Evolutionary conservation across 139 green algal genomes (phyloP), one percentile per base, ranked within the genome.

Genomic region (Ettlia oleoabundans): DNA sequence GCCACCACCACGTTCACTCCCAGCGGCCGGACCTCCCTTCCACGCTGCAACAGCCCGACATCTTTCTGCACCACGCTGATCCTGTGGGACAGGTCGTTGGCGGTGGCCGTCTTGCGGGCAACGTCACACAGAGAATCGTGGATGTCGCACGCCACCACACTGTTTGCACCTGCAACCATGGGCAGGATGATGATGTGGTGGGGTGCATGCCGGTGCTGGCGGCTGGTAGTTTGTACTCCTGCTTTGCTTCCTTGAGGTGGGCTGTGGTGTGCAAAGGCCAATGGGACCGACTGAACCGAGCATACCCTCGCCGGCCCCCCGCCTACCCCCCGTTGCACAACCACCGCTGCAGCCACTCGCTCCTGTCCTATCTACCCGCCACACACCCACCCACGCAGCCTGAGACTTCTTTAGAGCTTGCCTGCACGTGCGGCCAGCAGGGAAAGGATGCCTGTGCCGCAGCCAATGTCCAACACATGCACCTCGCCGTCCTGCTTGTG

Each of bases 401-500:
- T n/a, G n/a, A n/a, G n/a, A n/a, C n/a, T n/a, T n/a, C n/a, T n/a
- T n/a, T n/a, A n/a, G n/a, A n/a, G 37, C 65, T 22, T 40, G 84
- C 95, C 87, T 91, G 84, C 81, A 76, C 67, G 3, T 72, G 94
- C 84, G 90, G 84, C 65, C 89, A 90, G 81, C 30, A 96, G 84
- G 18, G 87, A 81, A 35, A 97, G 86, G 38, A 96, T 78, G 41
- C 95, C 95, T 2, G 90, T 90, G 8, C 95, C 95, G 77, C 91
- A 95, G 21, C 95, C 95, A 38, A 98, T 86, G 76, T 98, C 95
- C 77, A 98, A 80, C 35, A 95, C 86, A 3, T 94, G 90, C 4
- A 80, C 89, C 65, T 89, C 90, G 5, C 86, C 78, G 22, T 85
- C 72, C 18, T 66, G n/a, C 77, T 51, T 68, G 5, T 38, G 75